Base-by-base conservation (phyloP, 2,329 filamentous ascomycete species). In the Neofusicoccum umdonicola region DNA sequence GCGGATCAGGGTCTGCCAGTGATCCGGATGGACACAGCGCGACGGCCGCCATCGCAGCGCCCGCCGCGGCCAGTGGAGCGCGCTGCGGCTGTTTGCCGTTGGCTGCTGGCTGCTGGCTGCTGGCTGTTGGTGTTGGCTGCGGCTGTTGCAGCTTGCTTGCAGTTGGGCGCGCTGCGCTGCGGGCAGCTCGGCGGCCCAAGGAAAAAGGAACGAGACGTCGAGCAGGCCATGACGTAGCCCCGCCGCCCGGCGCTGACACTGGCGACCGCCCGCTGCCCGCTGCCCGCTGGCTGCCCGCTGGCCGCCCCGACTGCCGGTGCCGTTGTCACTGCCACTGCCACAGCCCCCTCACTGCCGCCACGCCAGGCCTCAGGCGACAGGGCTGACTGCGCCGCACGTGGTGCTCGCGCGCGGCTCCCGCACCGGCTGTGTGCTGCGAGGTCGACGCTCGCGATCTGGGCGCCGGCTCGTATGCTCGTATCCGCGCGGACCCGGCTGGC, bases 1-100 rank as follows among this genome's bases (percentile, higher is more conserved):
- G 22, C 17, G 54, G 37, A 45, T 58, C 54, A 58, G 54, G 54
- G 54, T 58, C 54, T 58, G 54, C 54, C 13, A 34, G 39, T 45
- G 54, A 44, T 50, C 47, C 15, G 27, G 22, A 50, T 12, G 22
- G 12, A 11, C 45, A 31, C 13, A 34, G 44, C n/a, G 54, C 54
- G 54, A 39, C 54, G 15, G 9, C 9, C 7, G 41, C 22, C 34
- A 44, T 34, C 39, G 54, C 22, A 58, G 44, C 54, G 37, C n/a
- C 13, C 3, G 15, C 54, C 17, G 54, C 34, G 39, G 54, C 54
- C 54, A 58, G 13, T 57, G 52, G 39, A 34, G 39, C 52, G 15
- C 22, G 13, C 37, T 17, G 50, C 50, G 9, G 34, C n/a, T 22
- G 22, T 3, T 22, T 22, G 22, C 50, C n/a, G 31, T 37, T 37